phyloP scores from a whole-genome alignment of 495 filamentous ascomycete species.

The Penicillium silybi region DNA sequence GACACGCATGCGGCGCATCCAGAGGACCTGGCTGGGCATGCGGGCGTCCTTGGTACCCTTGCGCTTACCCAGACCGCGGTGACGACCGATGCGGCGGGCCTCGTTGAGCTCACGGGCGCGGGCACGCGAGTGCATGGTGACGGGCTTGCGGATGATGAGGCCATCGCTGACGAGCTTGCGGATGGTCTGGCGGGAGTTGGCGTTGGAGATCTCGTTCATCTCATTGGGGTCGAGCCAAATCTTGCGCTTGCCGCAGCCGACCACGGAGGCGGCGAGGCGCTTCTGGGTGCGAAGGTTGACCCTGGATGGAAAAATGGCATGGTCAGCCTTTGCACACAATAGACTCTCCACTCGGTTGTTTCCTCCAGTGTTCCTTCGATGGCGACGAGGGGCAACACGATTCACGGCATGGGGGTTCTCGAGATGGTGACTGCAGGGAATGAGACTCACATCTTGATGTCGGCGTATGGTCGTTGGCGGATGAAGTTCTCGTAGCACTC shows the following conservation, averaged over 20 bases:
- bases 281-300: conserved; percentile 99
- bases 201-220: conserved; percentile 98
- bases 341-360: not conserved
- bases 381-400: not conserved
- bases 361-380: not conserved
- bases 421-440: conserved; percentile 23
- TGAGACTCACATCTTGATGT: conserved; percentile 53
- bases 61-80: conserved; percentile 99
- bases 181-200: conserved; percentile 99
- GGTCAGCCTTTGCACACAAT: conserved; percentile 35
- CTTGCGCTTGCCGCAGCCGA: conserved; percentile 98
- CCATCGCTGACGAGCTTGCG: conserved; percentile 99
- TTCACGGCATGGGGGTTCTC: conserved; percentile 6
- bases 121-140: conserved; percentile 97
- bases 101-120: conserved; percentile 88
- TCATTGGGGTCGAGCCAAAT: conserved; percentile 99
- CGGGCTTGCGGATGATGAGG: conserved; percentile 99
- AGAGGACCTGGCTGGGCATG: conserved; percentile 98
- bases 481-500: conserved; percentile 49
- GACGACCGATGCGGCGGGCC: conserved; percentile 86
- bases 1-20: conserved; percentile 99
- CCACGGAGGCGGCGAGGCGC: conserved; percentile 96
- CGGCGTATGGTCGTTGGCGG: conserved; percentile 53
- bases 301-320: conserved; percentile 53
- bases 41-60: conserved; percentile 99